Base-by-base conservation (phyloP, 805 yeast genomes). In the Saccharomycopsis fermentans region DNA sequence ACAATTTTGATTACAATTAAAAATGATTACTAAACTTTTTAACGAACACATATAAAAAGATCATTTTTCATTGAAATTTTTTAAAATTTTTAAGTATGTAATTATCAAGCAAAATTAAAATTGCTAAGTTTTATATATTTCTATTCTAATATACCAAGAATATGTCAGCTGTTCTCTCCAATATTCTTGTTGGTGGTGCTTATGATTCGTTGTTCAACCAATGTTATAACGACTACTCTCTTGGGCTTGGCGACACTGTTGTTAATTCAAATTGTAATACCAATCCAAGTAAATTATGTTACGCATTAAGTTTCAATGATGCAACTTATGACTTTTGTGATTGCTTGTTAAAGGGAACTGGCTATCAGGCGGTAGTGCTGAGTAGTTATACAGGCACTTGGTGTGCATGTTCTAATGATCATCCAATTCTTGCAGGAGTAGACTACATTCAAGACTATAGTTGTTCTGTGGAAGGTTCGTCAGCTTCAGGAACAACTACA, bases 151-250 rank as follows among this genome's bases (percentile, higher is more conserved):
- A 6, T 32, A 6, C 12, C 12, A 32, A 35, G 24, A 37, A 32
- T 14, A 52, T 52, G 55, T 52, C 55, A 34, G 4, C 55, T 19
- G 47, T 52, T 52, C 17, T 4, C 9, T 52, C 55, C 4, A 52
- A 52, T 34, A 35, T 52, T 52, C 35, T 52, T 52, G 55, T 52
- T 17, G 19, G 16, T 6, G 47, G 47, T 19, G 9, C 2, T 5
- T 52, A 52, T 21, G 55, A 52, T 52, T 35, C 47, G 17, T 12
- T 52, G 55, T 52, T 52, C 55, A 11, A 14, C 19, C 55, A 52
- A 11, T 52, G 55, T 32, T 52, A 52, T 17, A 35, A 52, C 36
- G 17, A n/a, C 12, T 52, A 52, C 11, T 12, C 19, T n/a, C 47
- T 52, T 21, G 55, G 55, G 4, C 36, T 52, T n/a, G 5, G 19